Percentiles rank a stretch among this genome's conserved stretches.
Evolutionary conservation across 2,329 filamentous ascomycete species (phyloP).

Genomic region (Tolypocladium endophyticum): DNA sequence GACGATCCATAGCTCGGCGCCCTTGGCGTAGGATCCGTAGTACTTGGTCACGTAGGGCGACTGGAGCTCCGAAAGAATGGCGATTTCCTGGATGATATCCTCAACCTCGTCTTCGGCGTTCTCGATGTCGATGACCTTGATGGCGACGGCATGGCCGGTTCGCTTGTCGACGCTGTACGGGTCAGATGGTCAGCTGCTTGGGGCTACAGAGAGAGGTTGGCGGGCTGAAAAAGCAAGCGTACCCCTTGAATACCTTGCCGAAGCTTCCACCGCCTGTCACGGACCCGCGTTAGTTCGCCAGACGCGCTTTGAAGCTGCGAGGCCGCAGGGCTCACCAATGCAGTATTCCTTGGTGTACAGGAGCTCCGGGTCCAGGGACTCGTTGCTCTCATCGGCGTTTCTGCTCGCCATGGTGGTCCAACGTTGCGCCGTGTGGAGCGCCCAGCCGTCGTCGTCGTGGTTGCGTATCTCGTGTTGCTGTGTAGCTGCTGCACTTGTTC

Average conservation of each 20-base stretch:
- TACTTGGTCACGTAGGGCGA: slow-evolving; percentile 97
- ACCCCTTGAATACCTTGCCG: slow-evolving; percentile 98
- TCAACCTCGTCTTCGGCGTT: slow-evolving; percentile 98
- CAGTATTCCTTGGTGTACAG: slow-evolving; percentile 90
- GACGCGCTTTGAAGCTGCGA: no score
- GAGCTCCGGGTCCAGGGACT: slow-evolving; percentile 67
- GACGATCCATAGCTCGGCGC: slow-evolving; percentile 95
- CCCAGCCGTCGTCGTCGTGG: not conserved
- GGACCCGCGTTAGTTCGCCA: not conserved
- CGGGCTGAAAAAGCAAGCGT: not conserved
- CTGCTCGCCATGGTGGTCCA: slow-evolving; percentile 34
- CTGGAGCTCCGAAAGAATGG: slow-evolving; percentile 89
- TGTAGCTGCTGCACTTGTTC: not conserved
- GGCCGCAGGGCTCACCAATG: slow-evolving; percentile 49
- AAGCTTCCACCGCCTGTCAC: slow-evolving; percentile 85
- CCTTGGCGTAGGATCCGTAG: slow-evolving; percentile 92
- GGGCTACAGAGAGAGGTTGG: not conserved
- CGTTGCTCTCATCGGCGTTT: slow-evolving; percentile 35
- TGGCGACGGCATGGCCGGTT: slow-evolving; percentile 86
- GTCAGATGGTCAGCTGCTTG: not conserved
- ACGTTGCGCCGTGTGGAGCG: not conserved
- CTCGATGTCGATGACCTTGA: slow-evolving; percentile 98
- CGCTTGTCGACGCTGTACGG: slow-evolving; percentile 76
- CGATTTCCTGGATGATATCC: slow-evolving; percentile 98
- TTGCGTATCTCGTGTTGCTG: not conserved